A percentile compares a stretch with the other conserved stretches of the same genome.
Evolutionary conservation across 1,139 yeast genomes (phyloP).

Genomic region (Taphrina flavorubra): DNA sequence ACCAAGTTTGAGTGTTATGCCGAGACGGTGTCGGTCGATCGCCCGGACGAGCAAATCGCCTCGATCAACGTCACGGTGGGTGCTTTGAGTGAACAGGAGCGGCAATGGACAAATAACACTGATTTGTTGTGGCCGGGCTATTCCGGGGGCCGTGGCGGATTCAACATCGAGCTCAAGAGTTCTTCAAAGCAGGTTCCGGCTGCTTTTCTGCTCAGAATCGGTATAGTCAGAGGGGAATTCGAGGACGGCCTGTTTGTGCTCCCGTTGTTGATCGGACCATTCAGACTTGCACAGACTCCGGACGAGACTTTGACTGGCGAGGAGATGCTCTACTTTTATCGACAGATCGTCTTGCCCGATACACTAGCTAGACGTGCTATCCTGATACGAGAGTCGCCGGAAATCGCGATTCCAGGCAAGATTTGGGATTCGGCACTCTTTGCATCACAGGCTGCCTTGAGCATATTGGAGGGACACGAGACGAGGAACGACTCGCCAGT

Average conservation of each 20-base stretch:
- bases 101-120: slow-evolving; percentile 8
- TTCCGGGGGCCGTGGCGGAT: slow-evolving; percentile 27
- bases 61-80: slow-evolving; percentile 12
- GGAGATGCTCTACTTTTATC: slow-evolving; percentile 35
- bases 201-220: slow-evolving; percentile 15
- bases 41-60: not conserved
- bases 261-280: slow-evolving; percentile 44
- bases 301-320: slow-evolving; percentile 9
- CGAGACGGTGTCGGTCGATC: slow-evolving; percentile 2
- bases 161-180: not conserved
- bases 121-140: slow-evolving; percentile 18
- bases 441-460: slow-evolving; percentile 36
- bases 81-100: not conserved
- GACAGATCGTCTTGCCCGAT: slow-evolving; percentile 4
- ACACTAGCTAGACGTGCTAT: slow-evolving; percentile 10
- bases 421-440: slow-evolving; percentile 46
- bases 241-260: slow-evolving; percentile 8
- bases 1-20: slow-evolving; percentile 7
- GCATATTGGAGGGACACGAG: not conserved
- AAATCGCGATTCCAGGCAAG: slow-evolving; percentile 45
- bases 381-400: slow-evolving; percentile 37
- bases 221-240: not conserved
- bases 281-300: not conserved
- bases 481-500: not conserved
- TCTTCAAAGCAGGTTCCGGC: not conserved